These are phyloP conservation scores for Trypanosoma cruzi DNA, from an alignment of 208 protist species.

Conservation along the genomic window DNA sequence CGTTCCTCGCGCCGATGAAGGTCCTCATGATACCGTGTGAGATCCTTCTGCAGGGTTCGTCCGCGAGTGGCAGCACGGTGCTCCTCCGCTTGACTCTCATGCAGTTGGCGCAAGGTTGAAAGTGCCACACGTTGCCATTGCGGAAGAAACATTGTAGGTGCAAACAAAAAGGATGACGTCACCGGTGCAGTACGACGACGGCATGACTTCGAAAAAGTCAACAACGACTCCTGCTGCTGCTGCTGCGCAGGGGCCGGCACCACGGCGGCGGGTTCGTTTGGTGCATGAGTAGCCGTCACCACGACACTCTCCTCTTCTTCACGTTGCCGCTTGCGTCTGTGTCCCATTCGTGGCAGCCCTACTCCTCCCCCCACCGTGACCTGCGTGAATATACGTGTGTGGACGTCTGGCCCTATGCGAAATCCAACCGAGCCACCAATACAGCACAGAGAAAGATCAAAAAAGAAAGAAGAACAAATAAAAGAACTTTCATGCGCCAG, in stretches of 20 bases:
- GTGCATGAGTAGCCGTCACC: neutral
- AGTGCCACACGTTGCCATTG: conserved; percentile 68
- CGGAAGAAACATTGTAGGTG: conserved; percentile 46
- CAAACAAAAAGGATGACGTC: conserved; percentile 40
- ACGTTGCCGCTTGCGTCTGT: conserved; percentile 15
- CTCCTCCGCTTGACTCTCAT: conserved; percentile 22
- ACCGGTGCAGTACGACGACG: conserved; percentile 16
- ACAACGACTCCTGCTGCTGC: neutral
- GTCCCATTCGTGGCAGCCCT: neutral
- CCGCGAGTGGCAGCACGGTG: conserved; percentile 26
- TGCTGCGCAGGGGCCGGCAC: neutral
- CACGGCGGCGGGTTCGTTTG: neutral
- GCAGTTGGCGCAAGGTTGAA: conserved; percentile 40
- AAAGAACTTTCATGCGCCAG: too few species aligned
- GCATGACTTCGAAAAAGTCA: neutral
- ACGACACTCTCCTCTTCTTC: neutral
- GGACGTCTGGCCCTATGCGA: neutral
- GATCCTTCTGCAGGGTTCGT: conserved; percentile 40
- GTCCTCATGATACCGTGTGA: conserved; percentile 55
- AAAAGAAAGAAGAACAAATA: neutral
- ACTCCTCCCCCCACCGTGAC: neutral
- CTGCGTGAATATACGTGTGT: neutral
- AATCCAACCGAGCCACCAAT: neutral
- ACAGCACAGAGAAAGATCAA: neutral
- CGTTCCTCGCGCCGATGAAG: conserved; percentile 46